Conservation (phyloP, 2,329 filamentous ascomycete genomes). For the Parascedosporium putredinis region DNA sequence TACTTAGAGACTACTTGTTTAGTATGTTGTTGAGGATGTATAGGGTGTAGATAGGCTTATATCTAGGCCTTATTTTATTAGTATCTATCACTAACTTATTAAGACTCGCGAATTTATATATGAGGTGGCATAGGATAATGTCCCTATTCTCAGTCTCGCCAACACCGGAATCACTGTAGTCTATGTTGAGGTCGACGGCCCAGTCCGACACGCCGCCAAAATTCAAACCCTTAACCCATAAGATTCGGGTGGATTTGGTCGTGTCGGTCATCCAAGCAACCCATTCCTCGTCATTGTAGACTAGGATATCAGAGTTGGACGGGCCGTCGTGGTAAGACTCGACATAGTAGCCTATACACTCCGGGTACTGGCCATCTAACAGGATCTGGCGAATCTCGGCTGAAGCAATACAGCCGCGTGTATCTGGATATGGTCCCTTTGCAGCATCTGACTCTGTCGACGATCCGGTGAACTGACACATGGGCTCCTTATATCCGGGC, state of each 20-base stretch:
- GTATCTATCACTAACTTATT: too few species aligned
- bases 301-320: slow-evolving; percentile 12
- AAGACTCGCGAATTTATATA: neutral
- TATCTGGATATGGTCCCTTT: too few species aligned
- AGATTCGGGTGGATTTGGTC: slow-evolving; percentile 12
- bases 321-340: neutral
- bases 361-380: too few species aligned
- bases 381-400: too few species aligned
- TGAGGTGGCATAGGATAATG: neutral
- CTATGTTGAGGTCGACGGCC: slow-evolving; percentile 14
- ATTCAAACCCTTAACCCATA: slow-evolving; percentile 12
- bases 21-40: slow-evolving; percentile 1
- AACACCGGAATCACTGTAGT: neutral
- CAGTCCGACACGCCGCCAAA: slow-evolving; percentile 17
- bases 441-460: slow-evolving; percentile 13
- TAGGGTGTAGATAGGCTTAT: neutral
- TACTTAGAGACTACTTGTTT: neutral
- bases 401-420: too few species aligned
- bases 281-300: slow-evolving; percentile 16
- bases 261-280: slow-evolving; percentile 15
- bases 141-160: neutral
- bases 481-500: slow-evolving; percentile 16
- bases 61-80: neutral
- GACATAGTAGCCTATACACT: too few species aligned
- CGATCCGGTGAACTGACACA: slow-evolving; percentile 16